Percentiles rank a stretch among this genome's conserved stretches.
Evolutionary conservation across 2,329 filamentous ascomycete species (phyloP).

Genomic region (Sporothrix mexicana): DNA sequence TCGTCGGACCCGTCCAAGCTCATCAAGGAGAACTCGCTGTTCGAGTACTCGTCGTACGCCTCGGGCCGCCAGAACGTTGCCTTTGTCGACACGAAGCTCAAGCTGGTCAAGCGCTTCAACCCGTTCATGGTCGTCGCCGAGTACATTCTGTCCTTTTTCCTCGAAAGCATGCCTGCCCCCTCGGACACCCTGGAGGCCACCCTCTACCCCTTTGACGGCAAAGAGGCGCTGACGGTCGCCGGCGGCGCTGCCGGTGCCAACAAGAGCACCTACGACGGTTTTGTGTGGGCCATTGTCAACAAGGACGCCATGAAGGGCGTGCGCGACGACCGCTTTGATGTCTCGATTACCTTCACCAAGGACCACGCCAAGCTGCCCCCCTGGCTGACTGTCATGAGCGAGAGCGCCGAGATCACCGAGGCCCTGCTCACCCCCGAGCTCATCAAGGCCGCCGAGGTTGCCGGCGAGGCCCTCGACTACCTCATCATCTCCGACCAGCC

Average conservation of each 20-base stretch:
- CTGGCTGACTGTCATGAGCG: constrained; percentile 95
- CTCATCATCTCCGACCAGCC: constrained; percentile 91
- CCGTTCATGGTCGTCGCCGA: constrained; percentile 70
- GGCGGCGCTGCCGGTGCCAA: constrained; percentile 52
- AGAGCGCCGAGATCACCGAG: constrained; percentile 94
- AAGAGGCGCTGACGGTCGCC: constrained; percentile 79
- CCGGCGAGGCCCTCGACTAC: constrained; percentile 83
- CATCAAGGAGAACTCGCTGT: constrained; percentile 84
- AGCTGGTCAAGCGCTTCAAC: constrained; percentile 85
- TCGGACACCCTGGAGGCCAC: constrained; percentile 76
- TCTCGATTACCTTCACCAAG: constrained; percentile 91
- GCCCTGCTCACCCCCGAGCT: constrained; percentile 86
- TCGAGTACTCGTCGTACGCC: constrained; percentile 86
- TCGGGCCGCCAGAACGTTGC: constrained; percentile 92
- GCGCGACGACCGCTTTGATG: constrained; percentile 90
- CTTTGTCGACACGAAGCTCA: constrained; percentile 84
- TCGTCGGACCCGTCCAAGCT: constrained; percentile 58
- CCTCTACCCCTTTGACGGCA: constrained; percentile 89
- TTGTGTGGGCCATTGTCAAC: constrained; percentile 94
- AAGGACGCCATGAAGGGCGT: constrained; percentile 91
- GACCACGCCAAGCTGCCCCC: constrained; percentile 86
- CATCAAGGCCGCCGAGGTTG: constrained; percentile 75
- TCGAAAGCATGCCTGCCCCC: constrained; percentile 74
- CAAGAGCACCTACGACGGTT: constrained; percentile 80
- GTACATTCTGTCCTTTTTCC: constrained; percentile 72